These are phyloP conservation scores for Huiozyma naganishii DNA, from an alignment of 805 yeast genomes.

Conservation along the genomic window DNA sequence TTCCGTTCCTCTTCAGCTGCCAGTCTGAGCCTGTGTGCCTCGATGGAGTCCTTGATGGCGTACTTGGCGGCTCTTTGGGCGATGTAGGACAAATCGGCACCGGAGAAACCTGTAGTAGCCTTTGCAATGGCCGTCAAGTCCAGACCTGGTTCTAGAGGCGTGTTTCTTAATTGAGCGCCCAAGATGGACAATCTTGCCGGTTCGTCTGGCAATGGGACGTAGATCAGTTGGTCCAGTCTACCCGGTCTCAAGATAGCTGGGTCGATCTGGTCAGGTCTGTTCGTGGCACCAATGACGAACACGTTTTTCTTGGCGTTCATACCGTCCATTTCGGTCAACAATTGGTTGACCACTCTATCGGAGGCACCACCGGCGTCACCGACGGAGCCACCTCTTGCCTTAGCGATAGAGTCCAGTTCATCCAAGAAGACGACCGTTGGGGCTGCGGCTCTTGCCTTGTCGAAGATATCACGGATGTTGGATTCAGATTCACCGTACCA, in stretches of 20 bases:
- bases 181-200: conserved; percentile 86
- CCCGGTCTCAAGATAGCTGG: conserved; percentile 99
- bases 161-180: conserved; percentile 92
- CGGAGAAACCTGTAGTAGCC: conserved; percentile 95
- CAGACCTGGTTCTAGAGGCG: conserved; percentile 96
- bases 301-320: conserved; percentile 99
- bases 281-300: conserved; percentile 97
- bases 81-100: conserved; percentile 96
- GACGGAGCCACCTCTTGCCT: conserved; percentile 93
- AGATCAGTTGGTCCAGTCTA: conserved; percentile 94
- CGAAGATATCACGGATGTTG: conserved; percentile 93
- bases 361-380: conserved; percentile 99
- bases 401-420: conserved; percentile 95
- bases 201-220: conserved; percentile 97
- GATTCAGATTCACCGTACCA: conserved; percentile 99
- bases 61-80: conserved; percentile 98
- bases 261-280: conserved; percentile 98
- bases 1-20: conserved; percentile 25
- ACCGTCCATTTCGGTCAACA: conserved; percentile 98
- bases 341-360: conserved; percentile 94
- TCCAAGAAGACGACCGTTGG: conserved; percentile 98
- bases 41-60: conserved; percentile 96
- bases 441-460: conserved; percentile 98
- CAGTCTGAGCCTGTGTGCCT: conserved; percentile 50
- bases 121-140: conserved; percentile 82